Conservation (phyloP, 1,284 basidiomycete species). For the Apiotrichum domesticum region DNA sequence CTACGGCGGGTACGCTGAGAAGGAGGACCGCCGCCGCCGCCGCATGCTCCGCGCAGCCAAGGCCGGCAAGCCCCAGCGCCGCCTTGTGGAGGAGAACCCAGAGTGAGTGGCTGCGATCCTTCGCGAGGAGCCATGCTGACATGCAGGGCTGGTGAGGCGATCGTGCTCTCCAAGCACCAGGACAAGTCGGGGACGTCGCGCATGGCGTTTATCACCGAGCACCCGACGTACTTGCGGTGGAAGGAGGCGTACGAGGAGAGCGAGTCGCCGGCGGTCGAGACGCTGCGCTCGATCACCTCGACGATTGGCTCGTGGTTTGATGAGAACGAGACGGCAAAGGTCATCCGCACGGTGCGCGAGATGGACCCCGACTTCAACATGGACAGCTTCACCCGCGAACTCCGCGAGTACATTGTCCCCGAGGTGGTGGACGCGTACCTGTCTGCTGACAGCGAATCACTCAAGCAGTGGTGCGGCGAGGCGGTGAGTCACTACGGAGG, state of each 20-base stretch:
- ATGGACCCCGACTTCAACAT: conserved; percentile 83
- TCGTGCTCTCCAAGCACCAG: conserved; percentile 63
- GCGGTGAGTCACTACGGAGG: conserved; percentile 59
- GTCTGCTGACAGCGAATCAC: conserved; percentile 74
- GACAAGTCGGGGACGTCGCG: conserved; percentile 47
- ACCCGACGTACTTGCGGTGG: conserved; percentile 50
- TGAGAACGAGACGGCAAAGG: conserved; percentile 95
- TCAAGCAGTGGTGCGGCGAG: conserved; percentile 92
- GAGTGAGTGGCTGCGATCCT: conserved; percentile 57
- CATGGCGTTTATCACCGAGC: conserved; percentile 56
- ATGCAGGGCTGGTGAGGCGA: conserved; percentile 70
- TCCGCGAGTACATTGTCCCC: conserved; percentile 95
- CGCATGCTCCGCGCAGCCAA: conserved; percentile 71
- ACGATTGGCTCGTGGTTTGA: conserved; percentile 84
- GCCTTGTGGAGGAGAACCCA: conserved; percentile 59
- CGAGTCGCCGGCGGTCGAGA: conserved; percentile 80
- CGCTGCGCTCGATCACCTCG: conserved; percentile 73
- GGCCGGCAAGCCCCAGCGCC: conserved; percentile 61
- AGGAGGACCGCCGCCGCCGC: conserved; percentile 70
- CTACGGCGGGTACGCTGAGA: conserved; percentile 90
- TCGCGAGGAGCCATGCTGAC: not conserved
- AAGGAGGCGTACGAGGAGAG: conserved; percentile 81
- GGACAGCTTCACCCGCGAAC: conserved; percentile 80
- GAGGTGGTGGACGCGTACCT: conserved; percentile 96
- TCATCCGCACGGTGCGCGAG: conserved; percentile 75